These are phyloP conservation scores for Tetrahymena thermophila DNA, from an alignment of 73 alveolate genomes.

Conservation along the genomic window DNA sequence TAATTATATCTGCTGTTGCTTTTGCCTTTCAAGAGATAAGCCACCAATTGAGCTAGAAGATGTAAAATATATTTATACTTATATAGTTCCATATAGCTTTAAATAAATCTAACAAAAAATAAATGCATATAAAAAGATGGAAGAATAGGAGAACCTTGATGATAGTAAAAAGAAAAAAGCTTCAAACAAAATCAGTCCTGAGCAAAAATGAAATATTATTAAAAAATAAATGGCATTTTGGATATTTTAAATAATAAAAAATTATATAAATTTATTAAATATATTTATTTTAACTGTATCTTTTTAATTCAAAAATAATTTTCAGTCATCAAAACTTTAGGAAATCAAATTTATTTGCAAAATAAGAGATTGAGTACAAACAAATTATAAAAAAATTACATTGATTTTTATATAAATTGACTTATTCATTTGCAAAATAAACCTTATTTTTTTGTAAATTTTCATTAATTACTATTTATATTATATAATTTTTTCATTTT, in stretches of 20 bases:
- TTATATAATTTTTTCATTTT: neutral
- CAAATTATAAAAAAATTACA: no score
- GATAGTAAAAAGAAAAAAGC: neutral
- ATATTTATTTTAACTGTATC: no score
- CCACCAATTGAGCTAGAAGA: neutral
- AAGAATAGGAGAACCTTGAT: neutral
- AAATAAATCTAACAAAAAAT: neutral
- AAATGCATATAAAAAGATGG: neutral
- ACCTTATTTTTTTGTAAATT: no score
- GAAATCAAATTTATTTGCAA: no score
- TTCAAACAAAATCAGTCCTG: neutral
- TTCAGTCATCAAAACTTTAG: no score
- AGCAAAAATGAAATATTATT: neutral
- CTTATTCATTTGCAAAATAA: no score
- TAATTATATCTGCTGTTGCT: neutral
- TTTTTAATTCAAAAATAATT: no score
- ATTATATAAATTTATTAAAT: no score
- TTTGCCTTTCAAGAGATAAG: neutral
- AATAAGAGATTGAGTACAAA: no score
- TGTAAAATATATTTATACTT: neutral
- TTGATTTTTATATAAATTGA: no score
- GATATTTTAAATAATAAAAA: neutral
- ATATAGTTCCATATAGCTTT: no score
- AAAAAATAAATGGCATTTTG: neutral
- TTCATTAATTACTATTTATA: no score